phyloP scores from a whole-genome alignment of 164 flowering plant genomes.

The Nymphaea thermarum region DNA sequence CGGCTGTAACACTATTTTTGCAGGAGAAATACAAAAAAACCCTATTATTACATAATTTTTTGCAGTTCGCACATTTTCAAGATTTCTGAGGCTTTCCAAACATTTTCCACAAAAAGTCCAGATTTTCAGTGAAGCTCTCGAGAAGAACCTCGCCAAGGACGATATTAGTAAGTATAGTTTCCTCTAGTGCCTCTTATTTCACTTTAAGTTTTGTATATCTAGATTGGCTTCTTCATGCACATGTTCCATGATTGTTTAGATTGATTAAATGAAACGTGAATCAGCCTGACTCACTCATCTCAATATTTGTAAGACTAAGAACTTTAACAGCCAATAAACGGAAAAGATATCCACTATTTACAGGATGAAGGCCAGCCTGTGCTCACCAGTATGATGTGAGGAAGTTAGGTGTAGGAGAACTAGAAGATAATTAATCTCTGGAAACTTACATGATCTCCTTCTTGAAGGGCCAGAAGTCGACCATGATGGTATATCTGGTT shows the following conservation, averaged over 20 bases:
- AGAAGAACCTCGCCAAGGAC: too few species aligned
- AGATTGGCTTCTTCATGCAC: background rate
- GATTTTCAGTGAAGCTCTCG: too few species aligned
- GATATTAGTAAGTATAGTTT: background rate
- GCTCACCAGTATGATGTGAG: background rate
- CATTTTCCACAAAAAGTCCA: too few species aligned
- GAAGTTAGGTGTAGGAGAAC: background rate
- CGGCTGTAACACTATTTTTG: background rate
- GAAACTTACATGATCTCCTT: constrained; percentile 80
- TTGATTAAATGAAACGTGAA: too few species aligned
- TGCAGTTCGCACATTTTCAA: too few species aligned
- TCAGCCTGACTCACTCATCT: background rate
- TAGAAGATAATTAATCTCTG: background rate
- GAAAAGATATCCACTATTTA: background rate
- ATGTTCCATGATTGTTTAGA: background rate
- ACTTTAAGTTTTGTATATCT: background rate
- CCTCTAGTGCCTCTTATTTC: background rate
- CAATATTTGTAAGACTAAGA: background rate
- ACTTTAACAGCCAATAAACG: background rate
- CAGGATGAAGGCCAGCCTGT: background rate
- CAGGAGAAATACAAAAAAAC: background rate
- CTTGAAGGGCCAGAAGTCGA: constrained; percentile 77
- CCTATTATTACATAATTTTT: background rate
- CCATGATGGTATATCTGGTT: constrained; percentile 88
- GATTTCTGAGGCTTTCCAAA: too few species aligned